Evolutionary conservation across 352 stramenopile genomes (phyloP), one percentile per base, ranked within the genome.

Genomic region (Pythium sukuiense): DNA sequence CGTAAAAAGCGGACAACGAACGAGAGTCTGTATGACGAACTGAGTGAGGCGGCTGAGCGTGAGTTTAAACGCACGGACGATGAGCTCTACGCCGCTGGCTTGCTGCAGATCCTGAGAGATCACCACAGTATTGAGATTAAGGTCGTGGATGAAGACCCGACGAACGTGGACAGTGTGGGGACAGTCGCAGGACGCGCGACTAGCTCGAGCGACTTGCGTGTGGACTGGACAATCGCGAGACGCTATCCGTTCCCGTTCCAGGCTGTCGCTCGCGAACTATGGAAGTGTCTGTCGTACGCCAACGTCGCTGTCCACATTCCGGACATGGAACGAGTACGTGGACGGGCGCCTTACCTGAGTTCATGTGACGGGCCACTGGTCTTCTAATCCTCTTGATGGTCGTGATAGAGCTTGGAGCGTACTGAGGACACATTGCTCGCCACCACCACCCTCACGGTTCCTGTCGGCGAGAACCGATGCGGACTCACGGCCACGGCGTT

Each of bases 181-280:
- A 49, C 43, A 2, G 43, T 49, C 13, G 43, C 43, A 13, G 43
- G 43, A 49, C 43, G 43, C 43, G 16, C 43, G 43, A 26, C 13
- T 29, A 32, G 35, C 48, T n/a, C 39, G 1, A 58, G 57, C 29
- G 61, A 75, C 12, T 50, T 79, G 5, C 69, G 69, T 14, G 56
- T 81, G 33, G 71, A 79, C 57, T 66, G 53, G 54, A 43, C 65
- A 8, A 65, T 69, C 29, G 64, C 58, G 24, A 59, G 67, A n/a
- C 53, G 69, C n/a, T 76, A 76, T 39, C 74, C 74, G 46, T 81
- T 81, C 48, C 26, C 43, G 3, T 79, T 77, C 62, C 53, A 69
- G 11, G 59, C 69, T 2, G 74, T 79, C 13, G 66, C 65, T 9
- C 63, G 54, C 12, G 74, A 77, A 49, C 58, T 73, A 9, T 81